Evolutionary conservation across 768 basidiomycete species (phyloP).

Genomic region (Mycena galericulata): DNA sequence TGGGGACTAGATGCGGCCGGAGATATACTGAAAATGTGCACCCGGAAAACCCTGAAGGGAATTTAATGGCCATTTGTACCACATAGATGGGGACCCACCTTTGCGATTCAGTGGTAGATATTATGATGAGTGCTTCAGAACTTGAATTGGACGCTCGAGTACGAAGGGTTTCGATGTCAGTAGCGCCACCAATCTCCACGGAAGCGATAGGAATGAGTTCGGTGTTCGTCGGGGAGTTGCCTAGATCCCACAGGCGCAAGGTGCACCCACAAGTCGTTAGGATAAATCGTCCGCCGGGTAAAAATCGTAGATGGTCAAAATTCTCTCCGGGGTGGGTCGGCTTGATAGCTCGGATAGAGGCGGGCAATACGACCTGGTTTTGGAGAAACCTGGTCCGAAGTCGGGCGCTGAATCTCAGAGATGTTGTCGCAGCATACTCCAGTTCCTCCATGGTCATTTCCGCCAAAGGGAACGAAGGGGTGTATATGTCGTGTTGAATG

Average conservation of each 20-base stretch:
- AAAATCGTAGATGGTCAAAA: too few species aligned
- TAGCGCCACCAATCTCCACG: neutral
- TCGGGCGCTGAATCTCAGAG: constrained; percentile 9
- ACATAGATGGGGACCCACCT: neutral
- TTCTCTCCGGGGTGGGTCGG: too few species aligned
- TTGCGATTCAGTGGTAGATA: neutral
- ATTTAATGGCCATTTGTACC: neutral
- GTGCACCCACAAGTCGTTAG: too few species aligned
- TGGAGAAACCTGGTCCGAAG: constrained; percentile 6
- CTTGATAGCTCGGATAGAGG: too few species aligned
- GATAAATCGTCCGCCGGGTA: too few species aligned
- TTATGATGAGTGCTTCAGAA: constrained; percentile 18
- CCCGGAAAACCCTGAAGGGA: constrained; percentile 1
- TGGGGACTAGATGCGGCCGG: constrained; percentile 12
- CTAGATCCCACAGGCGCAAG: constrained; percentile 25
- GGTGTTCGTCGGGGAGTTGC: neutral
- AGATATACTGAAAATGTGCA: constrained; percentile 21
- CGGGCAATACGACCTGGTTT: neutral
- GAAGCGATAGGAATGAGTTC: neutral
- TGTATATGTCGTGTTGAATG: constrained; percentile 22
- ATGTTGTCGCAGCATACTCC: constrained; percentile 19
- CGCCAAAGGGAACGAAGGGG: constrained; percentile 10
- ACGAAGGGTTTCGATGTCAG: constrained; percentile 5
- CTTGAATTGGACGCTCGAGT: constrained; percentile 7
- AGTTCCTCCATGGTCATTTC: constrained; percentile 16